Base-by-base conservation (phyloP, 768 basidiomycete genomes). In the Lyophyllum shimeji region DNA sequence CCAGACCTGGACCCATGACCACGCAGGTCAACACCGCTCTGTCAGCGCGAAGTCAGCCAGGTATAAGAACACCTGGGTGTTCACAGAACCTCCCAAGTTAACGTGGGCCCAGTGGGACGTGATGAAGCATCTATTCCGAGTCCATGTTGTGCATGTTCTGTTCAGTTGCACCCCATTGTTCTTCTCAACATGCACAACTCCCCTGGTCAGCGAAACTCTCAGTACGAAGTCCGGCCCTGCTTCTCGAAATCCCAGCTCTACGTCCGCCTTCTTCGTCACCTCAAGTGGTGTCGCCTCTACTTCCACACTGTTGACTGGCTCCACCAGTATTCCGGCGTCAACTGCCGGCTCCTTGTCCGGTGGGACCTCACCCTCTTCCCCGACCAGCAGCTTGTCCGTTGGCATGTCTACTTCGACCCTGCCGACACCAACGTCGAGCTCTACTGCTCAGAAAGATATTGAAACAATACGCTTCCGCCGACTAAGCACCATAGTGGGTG, bases 401-500 rank as follows among this genome's bases (percentile, higher is more conserved):
- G 7, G 40, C 11, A 53, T 45, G 15, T 17, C 52, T 13, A 44
- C 24, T 18, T 39, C 53, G 23, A 25, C 55, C 49, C 9, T n/a
- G 15, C 44, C 55, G 9, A 31, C 37, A 13, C 48, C 48, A 21
- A 44, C 55, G 4, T 42, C 64, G 7, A 61, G 59, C 39, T 53
- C 67, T 20, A 18, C 60, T 24, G 63, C 64, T 0, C 57, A 63
- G 11, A 55, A 61, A 49, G 74, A 75, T 29, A 67, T 79, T 29
- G 59, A 62, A 13, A 71, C 60, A 17, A 66, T 76, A 23, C 60
- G 61, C 34, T 53, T 70, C 29, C 71, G 78, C 56, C 72, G 80
- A n/a, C 63, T 78, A 3, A 68, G 69, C 21, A 68, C 73, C 20
- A 79, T 82, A 33, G 62, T 82, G 43, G 78, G 72, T 8, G 66